phyloP scores from a whole-genome alignment of 805 yeast genomes.

The Schizosaccharomyces pombe region ASM294v3 CU329670.1:5400001-5400500 shows the following conservation, averaged over 20 bases:
- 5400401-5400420: conserved; percentile 30
- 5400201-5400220: conserved; percentile 42
- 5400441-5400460: conserved; percentile 52
- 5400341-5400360: conserved; percentile 48
- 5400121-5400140: conserved; percentile 33
- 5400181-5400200: conserved; percentile 50
- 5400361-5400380: conserved; percentile 35
- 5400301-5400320: conserved; percentile 45
- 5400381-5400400: conserved; percentile 25
- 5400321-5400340: conserved; percentile 85
- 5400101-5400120: conserved; percentile 16
- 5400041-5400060: neutral
- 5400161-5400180: conserved; percentile 33
- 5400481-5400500: conserved; percentile 29
- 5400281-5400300: conserved; percentile 33
- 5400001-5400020: conserved; percentile 32
- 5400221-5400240: conserved; percentile 29
- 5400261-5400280: conserved; percentile 38
- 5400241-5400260: conserved; percentile 67
- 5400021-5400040: conserved; percentile 13
- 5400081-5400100: neutral
- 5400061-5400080: neutral
- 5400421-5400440: conserved; percentile 34
- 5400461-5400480: conserved; percentile 38
- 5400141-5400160: conserved; percentile 62